Evolutionary conservation across 805 yeast species (phyloP).

Genomic region (Lachancea cidri): DNA sequence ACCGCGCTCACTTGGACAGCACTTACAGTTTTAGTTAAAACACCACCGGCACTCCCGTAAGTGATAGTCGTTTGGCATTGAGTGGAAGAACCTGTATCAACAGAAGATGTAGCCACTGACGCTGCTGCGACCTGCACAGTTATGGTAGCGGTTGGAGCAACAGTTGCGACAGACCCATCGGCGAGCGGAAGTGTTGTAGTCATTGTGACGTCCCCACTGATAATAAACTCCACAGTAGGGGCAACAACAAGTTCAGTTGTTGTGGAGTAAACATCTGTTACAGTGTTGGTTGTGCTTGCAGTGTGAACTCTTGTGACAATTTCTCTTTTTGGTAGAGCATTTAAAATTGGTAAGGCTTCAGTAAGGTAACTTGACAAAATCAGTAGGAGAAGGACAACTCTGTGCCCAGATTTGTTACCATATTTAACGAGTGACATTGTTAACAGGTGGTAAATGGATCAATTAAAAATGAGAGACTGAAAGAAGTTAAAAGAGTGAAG

Average conservation of each 20-base stretch:
- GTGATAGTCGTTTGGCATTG: slow-evolving; percentile 11
- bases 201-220: slow-evolving; percentile 35
- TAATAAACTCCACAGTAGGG: slow-evolving; percentile 37
- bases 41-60: slow-evolving; percentile 14
- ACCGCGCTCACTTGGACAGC: slow-evolving; percentile 8
- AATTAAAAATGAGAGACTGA: not conserved
- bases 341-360: slow-evolving; percentile 24
- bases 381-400: not conserved
- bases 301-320: slow-evolving; percentile 51
- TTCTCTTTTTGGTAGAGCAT: slow-evolving; percentile 31
- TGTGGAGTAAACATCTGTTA: slow-evolving; percentile 38
- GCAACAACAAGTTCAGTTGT: slow-evolving; percentile 36
- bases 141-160: slow-evolving; percentile 34
- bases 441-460: not conserved
- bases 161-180: slow-evolving; percentile 31
- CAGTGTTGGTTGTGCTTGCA: slow-evolving; percentile 46
- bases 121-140: slow-evolving; percentile 15
- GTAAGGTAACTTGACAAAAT: slow-evolving; percentile 7
- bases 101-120: slow-evolving; percentile 11
- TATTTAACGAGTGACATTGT: not conserved
- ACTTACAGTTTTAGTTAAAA: slow-evolving; percentile 11
- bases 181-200: slow-evolving; percentile 34
- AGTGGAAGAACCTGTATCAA: slow-evolving; percentile 11
- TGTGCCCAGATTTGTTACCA: not conserved
- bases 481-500: not conserved